Evolutionary conservation across 2,329 filamentous ascomycete genomes (phyloP).

Genomic region (Venturia effusa): DNA sequence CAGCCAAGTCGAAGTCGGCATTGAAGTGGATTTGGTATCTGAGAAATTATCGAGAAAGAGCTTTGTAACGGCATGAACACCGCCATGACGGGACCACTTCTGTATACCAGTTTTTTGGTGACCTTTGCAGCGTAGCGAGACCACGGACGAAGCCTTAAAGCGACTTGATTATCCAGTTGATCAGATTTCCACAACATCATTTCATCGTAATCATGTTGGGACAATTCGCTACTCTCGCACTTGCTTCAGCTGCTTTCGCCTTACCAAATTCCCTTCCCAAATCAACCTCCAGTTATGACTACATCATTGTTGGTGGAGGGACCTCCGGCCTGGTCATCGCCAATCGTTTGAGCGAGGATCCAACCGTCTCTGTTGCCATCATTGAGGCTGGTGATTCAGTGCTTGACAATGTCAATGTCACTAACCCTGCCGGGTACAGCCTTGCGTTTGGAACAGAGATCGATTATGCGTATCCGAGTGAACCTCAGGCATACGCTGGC

Average conservation of each 20-base stretch:
- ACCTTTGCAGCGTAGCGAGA: background rate
- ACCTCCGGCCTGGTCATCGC: conserved; percentile 13
- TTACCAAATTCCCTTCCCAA: background rate
- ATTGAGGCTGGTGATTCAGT: conserved; percentile 9
- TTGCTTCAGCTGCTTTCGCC: background rate
- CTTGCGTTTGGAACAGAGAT: background rate
- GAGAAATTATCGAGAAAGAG: background rate
- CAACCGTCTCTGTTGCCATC: conserved; percentile 6
- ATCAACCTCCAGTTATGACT: background rate
- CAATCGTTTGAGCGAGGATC: conserved; percentile 2
- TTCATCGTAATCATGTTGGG: background rate
- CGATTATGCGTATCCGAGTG: conserved; percentile 2
- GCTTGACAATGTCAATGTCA: background rate
- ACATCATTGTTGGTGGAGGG: background rate
- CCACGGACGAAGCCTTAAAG: background rate
- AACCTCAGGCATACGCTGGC: background rate
- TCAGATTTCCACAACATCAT: background rate
- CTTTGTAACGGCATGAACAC: background rate
- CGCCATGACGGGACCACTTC: background rate
- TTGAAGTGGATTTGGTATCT: background rate
- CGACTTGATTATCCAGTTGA: background rate
- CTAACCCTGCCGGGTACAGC: background rate
- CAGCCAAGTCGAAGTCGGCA: background rate
- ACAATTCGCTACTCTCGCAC: background rate
- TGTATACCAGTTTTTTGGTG: background rate